Percentiles rank a stretch among this genome's conserved stretches.
These are phyloP conservation scores for Rhynchosporium agropyri DNA, from an alignment of 2,329 filamentous ascomycete species.

Conservation along the genomic window DNA sequence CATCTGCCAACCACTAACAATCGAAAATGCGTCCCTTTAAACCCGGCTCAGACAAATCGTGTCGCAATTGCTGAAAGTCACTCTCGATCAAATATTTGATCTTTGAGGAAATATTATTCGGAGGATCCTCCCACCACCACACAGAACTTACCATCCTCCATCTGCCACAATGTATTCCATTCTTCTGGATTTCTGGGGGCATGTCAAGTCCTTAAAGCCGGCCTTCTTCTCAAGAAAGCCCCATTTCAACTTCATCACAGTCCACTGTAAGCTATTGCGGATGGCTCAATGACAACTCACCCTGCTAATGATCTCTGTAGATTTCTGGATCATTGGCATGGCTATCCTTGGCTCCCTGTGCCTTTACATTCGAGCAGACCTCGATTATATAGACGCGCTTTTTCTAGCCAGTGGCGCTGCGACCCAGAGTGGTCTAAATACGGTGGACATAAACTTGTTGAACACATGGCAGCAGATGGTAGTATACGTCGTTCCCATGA, in stretches of 20 bases:
- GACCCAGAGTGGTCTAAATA: slow-evolving; percentile 93
- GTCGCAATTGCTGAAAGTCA: slow-evolving; percentile 15
- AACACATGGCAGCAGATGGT: slow-evolving; percentile 74
- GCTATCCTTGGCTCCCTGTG: slow-evolving; percentile 75
- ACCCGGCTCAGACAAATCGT: slow-evolving; percentile 19
- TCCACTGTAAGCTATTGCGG: slow-evolving; percentile 64
- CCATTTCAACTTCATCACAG: slow-evolving; percentile 79
- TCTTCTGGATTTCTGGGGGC: slow-evolving; percentile 42
- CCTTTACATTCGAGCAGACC: slow-evolving; percentile 64
- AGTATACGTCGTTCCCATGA: slow-evolving; percentile 70
- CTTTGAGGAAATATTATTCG: slow-evolving; percentile 1
- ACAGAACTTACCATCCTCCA: not conserved
- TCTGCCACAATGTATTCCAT: slow-evolving; percentile 35
- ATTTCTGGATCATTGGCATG: slow-evolving; percentile 79
- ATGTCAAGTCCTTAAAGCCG: slow-evolving; percentile 55
- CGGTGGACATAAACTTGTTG: slow-evolving; percentile 67
- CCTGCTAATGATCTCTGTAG: slow-evolving; percentile 45
- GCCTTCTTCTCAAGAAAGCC: slow-evolving; percentile 62
- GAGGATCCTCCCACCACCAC: not conserved
- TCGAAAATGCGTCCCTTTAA: slow-evolving; percentile 22
- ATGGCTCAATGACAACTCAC: not conserved
- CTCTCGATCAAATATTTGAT: slow-evolving; percentile 4
- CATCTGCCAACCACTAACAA: not conserved
- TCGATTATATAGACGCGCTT: slow-evolving; percentile 83
- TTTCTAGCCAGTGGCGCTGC: slow-evolving; percentile 85